These are phyloP conservation scores for Fusarium equiseti DNA, from an alignment of 2,329 filamentous ascomycete species.

Conservation along the genomic window DNA sequence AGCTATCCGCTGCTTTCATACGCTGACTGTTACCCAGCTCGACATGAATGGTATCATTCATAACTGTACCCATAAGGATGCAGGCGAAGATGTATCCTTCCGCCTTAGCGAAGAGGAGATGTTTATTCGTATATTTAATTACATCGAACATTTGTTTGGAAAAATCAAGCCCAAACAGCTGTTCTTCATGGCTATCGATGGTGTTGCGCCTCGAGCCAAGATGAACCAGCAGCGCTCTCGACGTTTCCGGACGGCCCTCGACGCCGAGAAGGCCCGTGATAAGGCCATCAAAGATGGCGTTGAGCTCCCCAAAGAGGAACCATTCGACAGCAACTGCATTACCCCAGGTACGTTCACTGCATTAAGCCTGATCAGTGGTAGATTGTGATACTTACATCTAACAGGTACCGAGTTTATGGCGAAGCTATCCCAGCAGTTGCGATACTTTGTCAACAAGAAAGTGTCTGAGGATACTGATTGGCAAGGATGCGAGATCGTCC, in stretches of 20 bases:
- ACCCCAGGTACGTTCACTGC: constrained; percentile 74
- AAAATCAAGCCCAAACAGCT: constrained; percentile 99
- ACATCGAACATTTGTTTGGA: constrained; percentile 97
- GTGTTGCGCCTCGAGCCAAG: constrained; percentile 96
- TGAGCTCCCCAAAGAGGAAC: constrained; percentile 93
- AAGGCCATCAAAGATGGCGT: constrained; percentile 91
- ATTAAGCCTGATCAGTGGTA: not conserved
- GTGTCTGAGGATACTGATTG: constrained; percentile 96
- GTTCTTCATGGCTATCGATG: constrained; percentile 99
- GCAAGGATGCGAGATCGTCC: constrained; percentile 95
- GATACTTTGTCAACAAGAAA: constrained; percentile 99
- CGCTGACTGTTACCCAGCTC: constrained; percentile 62
- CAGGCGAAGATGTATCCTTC: constrained; percentile 85
- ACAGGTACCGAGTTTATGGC: constrained; percentile 93
- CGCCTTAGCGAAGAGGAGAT: constrained; percentile 98
- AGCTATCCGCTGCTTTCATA: constrained; percentile 27
- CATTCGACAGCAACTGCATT: constrained; percentile 99
- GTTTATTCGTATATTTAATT: constrained; percentile 99
- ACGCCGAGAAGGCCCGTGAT: constrained; percentile 88
- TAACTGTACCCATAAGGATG: constrained; percentile 98
- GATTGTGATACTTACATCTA: constrained; percentile 27
- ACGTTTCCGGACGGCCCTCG: constrained; percentile 93
- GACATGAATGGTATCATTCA: constrained; percentile 99
- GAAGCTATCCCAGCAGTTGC: constrained; percentile 90
- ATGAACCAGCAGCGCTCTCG: constrained; percentile 99